Base-by-base conservation (phyloP, 495 filamentous ascomycete species). In the Talaromyces adpressus region DNA sequence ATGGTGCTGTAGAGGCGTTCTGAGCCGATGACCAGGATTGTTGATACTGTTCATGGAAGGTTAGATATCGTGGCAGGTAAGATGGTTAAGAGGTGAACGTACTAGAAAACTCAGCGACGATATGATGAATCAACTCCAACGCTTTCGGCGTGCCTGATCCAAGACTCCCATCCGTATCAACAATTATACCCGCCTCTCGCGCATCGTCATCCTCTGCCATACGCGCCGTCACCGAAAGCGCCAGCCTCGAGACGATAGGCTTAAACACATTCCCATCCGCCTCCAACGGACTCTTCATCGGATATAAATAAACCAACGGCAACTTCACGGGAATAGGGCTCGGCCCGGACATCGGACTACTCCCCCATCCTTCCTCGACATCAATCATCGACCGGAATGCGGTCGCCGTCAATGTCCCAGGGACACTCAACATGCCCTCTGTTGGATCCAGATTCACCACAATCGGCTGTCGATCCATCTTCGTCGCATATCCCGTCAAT, bases 231-330 rank as follows among this genome's bases (percentile, higher is more conserved):
- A 89, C 89, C 12, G 92, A 88, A 27, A 96, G 79, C 14, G 91
- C 94, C 70, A 97, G 77, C 64, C 91, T 82, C 36, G 88, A 89
- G 47, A 90, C 75, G 62, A 98, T 70, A 1, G 87, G 84, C 73
- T 85, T 89, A 72, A 87, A 97, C 12, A 93, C 71, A 49, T 79
- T 81, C 29, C 83, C 78, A 59, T 93, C 89, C 6, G 91, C 89
- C 64, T 94, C 89, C 11, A 79, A 68, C 3, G 91, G 86, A 64
- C 79, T 88, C 47, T 85, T 79, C 61, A 90, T 78, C 9, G 92
- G 92, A 74, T 91, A 92, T 68, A 90, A 90, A 68, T 97, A 97
- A n/a, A 92, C 91, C 61, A 98, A 74, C 20, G 95, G 95, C 66
- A 94, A 76, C 77, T 97, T 98, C 25, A 96, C 90, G 1, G 94